Percentiles rank a stretch among this genome's conserved stretches.
Conservation (phyloP, 1,284 basidiomycete genomes). For the Austropuccinia psidii region DNA sequence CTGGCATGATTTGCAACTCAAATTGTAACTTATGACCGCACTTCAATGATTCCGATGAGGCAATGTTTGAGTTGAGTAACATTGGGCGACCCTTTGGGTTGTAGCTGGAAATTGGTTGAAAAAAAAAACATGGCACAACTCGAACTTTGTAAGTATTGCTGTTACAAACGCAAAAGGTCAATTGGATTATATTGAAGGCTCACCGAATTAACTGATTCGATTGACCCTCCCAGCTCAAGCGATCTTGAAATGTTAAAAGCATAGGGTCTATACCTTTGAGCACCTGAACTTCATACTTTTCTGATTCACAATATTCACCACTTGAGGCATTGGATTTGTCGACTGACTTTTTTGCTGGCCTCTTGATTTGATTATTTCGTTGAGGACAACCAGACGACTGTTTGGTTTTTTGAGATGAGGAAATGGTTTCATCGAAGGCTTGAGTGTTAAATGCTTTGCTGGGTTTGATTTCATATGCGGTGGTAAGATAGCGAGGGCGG, state of each 20-base stretch:
- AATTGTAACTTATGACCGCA: neutral
- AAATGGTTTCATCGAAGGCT: neutral
- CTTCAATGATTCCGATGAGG: neutral
- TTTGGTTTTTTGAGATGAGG: neutral
- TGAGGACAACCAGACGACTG: neutral
- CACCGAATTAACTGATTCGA: neutral
- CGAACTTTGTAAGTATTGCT: no score
- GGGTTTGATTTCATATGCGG: neutral
- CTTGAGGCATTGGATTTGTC: neutral
- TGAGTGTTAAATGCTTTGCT: neutral
- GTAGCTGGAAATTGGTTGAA: neutral
- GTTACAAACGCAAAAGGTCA: no score
- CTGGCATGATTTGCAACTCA: neutral
- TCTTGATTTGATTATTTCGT: neutral
- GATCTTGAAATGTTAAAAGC: neutral
- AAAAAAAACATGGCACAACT: neutral
- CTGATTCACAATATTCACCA: neutral
- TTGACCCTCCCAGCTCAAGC: neutral
- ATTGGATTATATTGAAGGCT: neutral
- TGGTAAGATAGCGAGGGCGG: neutral
- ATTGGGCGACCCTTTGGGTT: neutral
- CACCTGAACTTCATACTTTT: neutral
- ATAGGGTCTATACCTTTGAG: neutral
- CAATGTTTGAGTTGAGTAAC: neutral
- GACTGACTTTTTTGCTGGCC: neutral